Percentiles rank a stretch among this genome's conserved stretches.
Evolutionary conservation across 2,329 filamentous ascomycete genomes (phyloP).

Genomic region (Catunica adiposa): DNA sequence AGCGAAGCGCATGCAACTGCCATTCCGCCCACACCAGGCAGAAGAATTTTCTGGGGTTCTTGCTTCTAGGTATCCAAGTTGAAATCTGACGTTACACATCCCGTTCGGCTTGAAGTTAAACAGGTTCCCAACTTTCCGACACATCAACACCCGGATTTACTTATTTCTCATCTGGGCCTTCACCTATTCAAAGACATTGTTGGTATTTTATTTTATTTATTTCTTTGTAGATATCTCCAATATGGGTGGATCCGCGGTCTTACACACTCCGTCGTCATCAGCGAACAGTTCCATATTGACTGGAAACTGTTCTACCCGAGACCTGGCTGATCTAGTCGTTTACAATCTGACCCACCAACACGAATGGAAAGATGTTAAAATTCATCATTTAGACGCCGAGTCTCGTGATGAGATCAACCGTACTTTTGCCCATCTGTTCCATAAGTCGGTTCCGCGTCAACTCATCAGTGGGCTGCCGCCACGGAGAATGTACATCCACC

Average conservation of each 20-base stretch:
- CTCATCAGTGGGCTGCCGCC: slow-evolving; percentile 60
- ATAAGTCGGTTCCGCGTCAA: slow-evolving; percentile 27
- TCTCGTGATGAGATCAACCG: slow-evolving; percentile 3
- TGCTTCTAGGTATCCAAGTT: too few relatives aligned
- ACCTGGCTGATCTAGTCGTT: slow-evolving; percentile 33
- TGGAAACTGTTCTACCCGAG: slow-evolving; percentile 9
- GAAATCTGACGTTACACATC: too few relatives aligned
- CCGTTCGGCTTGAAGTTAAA: too few relatives aligned
- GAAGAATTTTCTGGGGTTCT: too few relatives aligned
- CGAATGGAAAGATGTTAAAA: slow-evolving; percentile 48
- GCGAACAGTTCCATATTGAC: background rate
- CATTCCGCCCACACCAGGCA: too few relatives aligned
- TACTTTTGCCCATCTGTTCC: slow-evolving; percentile 5
- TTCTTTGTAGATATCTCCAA: background rate
- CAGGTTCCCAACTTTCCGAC: too few relatives aligned
- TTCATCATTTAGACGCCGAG: slow-evolving; percentile 28
- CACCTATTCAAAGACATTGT: background rate
- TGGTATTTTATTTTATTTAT: background rate
- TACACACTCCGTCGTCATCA: background rate
- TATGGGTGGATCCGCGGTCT: background rate
- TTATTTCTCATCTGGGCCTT: background rate
- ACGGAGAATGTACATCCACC: slow-evolving; percentile 57
- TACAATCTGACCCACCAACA: slow-evolving; percentile 63
- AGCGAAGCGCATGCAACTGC: too few relatives aligned
- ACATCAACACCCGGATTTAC: background rate